phyloP scores from a whole-genome alignment of 768 basidiomycete genomes.

The Mycena sanguinolenta region DNA sequence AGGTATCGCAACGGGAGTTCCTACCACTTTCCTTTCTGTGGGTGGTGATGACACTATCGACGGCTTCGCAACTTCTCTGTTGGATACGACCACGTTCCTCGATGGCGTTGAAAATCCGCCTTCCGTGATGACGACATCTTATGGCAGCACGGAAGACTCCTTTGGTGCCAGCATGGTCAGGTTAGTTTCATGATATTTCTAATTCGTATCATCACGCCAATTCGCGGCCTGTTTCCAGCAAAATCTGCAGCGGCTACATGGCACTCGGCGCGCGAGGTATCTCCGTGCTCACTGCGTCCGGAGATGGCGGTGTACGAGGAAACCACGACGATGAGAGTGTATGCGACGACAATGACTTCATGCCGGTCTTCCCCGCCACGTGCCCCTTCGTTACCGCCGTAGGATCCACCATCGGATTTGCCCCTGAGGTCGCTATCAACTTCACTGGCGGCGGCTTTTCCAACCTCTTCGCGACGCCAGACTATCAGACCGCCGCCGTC shows the following conservation, averaged over 20 bases:
- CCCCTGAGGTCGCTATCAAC: slow-evolving; percentile 11
- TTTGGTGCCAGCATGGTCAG: not conserved
- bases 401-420: slow-evolving; percentile 7
- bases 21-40: slow-evolving; percentile 8
- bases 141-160: not conserved
- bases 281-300: slow-evolving; percentile 1
- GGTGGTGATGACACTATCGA: not conserved
- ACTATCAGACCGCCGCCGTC: slow-evolving; percentile 49
- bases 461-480: slow-evolving; percentile 51
- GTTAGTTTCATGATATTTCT: too few relatives aligned
- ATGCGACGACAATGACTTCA: slow-evolving; percentile 40
- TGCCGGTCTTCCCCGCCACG: slow-evolving; percentile 38
- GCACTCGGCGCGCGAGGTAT: slow-evolving; percentile 8
- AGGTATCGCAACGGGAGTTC: slow-evolving; percentile 15
- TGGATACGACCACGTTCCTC: slow-evolving; percentile 11
- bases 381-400: slow-evolving; percentile 16
- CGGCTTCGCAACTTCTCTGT: not conserved
- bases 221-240: not conserved
- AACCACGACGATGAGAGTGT: not conserved
- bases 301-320: slow-evolving; percentile 14
- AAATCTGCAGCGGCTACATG: slow-evolving; percentile 17
- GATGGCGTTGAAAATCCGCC: slow-evolving; percentile 4
- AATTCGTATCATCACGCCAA: too few relatives aligned
- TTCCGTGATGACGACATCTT: slow-evolving; percentile 10
- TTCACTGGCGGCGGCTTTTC: slow-evolving; percentile 56